Conservation (phyloP, 805 yeast species). For the Priceomyces castillae region DNA sequence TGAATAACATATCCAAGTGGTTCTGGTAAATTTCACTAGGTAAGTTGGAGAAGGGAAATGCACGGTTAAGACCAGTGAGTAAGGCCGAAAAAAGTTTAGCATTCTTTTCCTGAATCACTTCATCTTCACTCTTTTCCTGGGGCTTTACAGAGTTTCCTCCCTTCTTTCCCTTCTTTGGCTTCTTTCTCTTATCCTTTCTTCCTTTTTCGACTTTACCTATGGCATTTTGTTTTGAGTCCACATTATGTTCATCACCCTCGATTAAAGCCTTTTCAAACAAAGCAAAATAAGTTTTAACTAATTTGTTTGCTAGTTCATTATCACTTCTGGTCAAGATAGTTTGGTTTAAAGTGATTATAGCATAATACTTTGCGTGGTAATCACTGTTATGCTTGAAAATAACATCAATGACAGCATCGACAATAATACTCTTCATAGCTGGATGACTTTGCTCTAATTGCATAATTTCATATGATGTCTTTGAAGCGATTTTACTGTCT, state of each 20-base stretch:
- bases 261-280: slow-evolving; percentile 80
- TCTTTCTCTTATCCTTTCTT: slow-evolving; percentile 58
- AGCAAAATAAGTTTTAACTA: slow-evolving; percentile 81
- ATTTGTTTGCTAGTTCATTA: slow-evolving; percentile 73
- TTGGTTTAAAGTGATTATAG: slow-evolving; percentile 86
- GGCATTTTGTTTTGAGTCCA: slow-evolving; percentile 33
- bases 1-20: slow-evolving; percentile 81
- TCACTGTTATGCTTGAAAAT: slow-evolving; percentile 70
- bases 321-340: slow-evolving; percentile 82
- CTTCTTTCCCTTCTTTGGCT: slow-evolving; percentile 76
- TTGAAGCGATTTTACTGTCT: slow-evolving; percentile 86
- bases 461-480: slow-evolving; percentile 76
- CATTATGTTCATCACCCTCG: slow-evolving; percentile 53
- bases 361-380: slow-evolving; percentile 84
- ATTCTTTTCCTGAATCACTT: slow-evolving; percentile 72
- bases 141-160: slow-evolving; percentile 79
- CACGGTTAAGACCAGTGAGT: slow-evolving; percentile 91
- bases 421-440: slow-evolving; percentile 83
- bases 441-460: slow-evolving; percentile 90
- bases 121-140: slow-evolving; percentile 58
- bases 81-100: slow-evolving; percentile 85
- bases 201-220: slow-evolving; percentile 57
- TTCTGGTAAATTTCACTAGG: slow-evolving; percentile 65
- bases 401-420: slow-evolving; percentile 77
- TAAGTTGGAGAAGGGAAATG: slow-evolving; percentile 86